Base-by-base conservation (phyloP, 352 stramenopile genomes). In the Hyaloperonospora arabidopsidis region DNA sequence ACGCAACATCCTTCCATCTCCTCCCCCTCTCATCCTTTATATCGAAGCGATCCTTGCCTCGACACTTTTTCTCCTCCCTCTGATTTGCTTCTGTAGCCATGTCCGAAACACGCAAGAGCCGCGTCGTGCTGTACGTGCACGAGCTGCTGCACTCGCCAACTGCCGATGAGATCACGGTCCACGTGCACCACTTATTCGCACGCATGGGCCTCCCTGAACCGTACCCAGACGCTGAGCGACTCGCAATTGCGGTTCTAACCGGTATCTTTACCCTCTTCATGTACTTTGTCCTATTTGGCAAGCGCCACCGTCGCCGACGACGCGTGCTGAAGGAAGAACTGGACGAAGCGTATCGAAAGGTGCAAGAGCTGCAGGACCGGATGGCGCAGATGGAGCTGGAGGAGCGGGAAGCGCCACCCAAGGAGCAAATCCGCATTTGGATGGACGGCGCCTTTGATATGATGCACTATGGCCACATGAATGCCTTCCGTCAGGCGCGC, bases 391-490 rank as follows among this genome's bases (percentile, higher is more conserved):
- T 93, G 67, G 84, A 94, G 36, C 56, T 84, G n/a, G 84, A 95
- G 44, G 76, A 89, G 36, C 63, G 60, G 8, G 53, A 63, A 11
- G 68, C 77, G 54, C 52, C 59, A 8, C 68, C 84, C 18, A 89
- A 87, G 63, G 76, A 95, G 50, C 76, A 97, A 68, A 91, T 98
- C 65, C 87, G 93, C 50, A 98, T 99, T 59, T 99, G 97, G 82
- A 98, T 98, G 89, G 97, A 99, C 60, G 97, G 97, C 47, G 95
- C 94, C 23, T 99, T 99, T 70, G 97, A 99, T 70, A 95, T 98
- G 79, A 98, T 98, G 91, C 97, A 99, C 72, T 99, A 98, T 70
- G 97, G 97, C 21, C 97, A 99, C 76, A 98, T 98, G 95, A 99
- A 98, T 74, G 97, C 96, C 10, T 99, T 99, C 79, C 93, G 95